Base-by-base conservation (phyloP, 2,329 filamentous ascomycete genomes). In the Lizonia empirigonia region DNA sequence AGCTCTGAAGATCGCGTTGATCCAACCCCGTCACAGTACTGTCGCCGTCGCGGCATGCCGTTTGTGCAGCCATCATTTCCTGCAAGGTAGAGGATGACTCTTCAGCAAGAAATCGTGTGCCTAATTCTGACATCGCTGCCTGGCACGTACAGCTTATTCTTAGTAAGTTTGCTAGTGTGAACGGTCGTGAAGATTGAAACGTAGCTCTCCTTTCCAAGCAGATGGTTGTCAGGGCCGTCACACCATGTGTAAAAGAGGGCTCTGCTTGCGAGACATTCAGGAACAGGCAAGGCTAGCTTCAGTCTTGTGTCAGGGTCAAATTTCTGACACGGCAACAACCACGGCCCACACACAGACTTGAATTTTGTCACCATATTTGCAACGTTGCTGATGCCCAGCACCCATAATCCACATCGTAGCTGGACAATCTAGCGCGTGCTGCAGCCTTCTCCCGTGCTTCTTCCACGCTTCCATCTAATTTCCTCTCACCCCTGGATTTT, bases 401-500 rank as follows among this genome's bases (percentile, higher is more conserved):
- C 38, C 41, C 50, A 46, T 46, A 33, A 50, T 57, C 50, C 50
- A 51, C 53, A 58, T 54, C 53, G 26, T 33, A 42, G 51, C 53
- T 63, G 47, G 56, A 55, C 54, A 56, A 67, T 67, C 63, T 64
- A 58, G 66, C 61, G 58, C 56, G 41, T 50, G 42, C 59, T 56
- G 57, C 58, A 59, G 27, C 58, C 67, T 73, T 72, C 71, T 72
- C 63, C 70, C 70, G 70, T 63, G 58, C 67, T 73, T 73, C 70
- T 67, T 61, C 60, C 58, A 67, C 55, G 49, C 67, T 73, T 72
- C 71, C 59, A 72, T 67, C 55, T 48, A 63, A 65, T 64, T 62
- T 68, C 56, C 56, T 53, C 41, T 37, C 20, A 49, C 60, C 63
- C 62, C 58, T 58, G 58, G 55, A 63, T 57, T 62, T 60, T 46